Conservation (phyloP, 352 stramenopile species). For the Phytophthora europaea region DNA sequence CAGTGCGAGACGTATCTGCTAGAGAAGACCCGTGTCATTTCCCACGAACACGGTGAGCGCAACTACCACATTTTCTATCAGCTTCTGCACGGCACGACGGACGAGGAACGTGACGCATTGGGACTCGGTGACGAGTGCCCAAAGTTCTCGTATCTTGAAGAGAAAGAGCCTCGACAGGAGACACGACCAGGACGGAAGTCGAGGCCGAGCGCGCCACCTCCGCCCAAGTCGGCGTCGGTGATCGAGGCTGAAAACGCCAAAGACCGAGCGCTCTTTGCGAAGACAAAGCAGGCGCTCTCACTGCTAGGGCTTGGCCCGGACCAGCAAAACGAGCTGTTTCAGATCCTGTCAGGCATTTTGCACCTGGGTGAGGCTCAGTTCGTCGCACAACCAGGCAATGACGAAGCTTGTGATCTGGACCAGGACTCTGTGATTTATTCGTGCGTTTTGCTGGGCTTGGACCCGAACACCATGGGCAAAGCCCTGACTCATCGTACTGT, state of each 20-base stretch:
- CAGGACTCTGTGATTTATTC: constrained; percentile 53
- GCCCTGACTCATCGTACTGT: constrained; percentile 78
- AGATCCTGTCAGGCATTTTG: constrained; percentile 77
- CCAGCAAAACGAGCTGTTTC: constrained; percentile 75
- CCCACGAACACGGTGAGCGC: constrained; percentile 91
- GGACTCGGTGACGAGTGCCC: constrained; percentile 44
- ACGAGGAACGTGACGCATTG: constrained; percentile 49
- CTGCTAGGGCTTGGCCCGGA: constrained; percentile 66
- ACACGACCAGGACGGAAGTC: constrained; percentile 31
- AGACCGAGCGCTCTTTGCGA: constrained; percentile 64
- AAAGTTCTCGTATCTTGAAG: constrained; percentile 67
- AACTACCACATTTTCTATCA: constrained; percentile 99
- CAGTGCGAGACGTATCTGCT: constrained; percentile 97
- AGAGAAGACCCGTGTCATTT: constrained; percentile 96
- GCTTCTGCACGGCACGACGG: constrained; percentile 66
- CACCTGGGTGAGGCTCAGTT: constrained; percentile 85
- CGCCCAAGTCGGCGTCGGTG: constrained; percentile 29
- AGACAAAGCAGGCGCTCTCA: constrained; percentile 67
- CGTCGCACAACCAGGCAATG: constrained; percentile 51
- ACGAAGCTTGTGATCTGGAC: constrained; percentile 61
- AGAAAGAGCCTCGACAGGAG: constrained; percentile 39
- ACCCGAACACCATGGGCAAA: constrained; percentile 59
- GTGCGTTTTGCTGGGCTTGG: constrained; percentile 59
- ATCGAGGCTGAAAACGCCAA: constrained; percentile 48
- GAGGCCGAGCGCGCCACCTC: constrained; percentile 6